These are phyloP conservation scores for Urochloa ruziziensis DNA, from an alignment of 176 grass and related monocot genomes.

Conservation along the genomic window DNA sequence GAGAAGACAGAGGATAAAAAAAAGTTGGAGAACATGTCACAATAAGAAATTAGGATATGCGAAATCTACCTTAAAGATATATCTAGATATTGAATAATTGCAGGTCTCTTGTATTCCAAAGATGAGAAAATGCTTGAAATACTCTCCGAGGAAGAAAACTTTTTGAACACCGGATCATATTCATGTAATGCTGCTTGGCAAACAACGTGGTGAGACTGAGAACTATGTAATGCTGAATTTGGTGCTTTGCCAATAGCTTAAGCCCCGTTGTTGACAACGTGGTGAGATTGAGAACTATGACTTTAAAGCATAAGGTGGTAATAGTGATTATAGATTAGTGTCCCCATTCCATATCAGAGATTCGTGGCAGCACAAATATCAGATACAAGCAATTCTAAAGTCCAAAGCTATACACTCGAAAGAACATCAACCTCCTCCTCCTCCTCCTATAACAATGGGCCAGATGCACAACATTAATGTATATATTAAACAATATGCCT, in stretches of 20 bases:
- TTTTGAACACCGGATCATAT: conserved; percentile 82
- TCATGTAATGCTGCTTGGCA: conserved; percentile 76
- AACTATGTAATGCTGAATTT: background rate
- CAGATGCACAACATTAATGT: background rate
- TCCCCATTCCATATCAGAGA: too few species aligned
- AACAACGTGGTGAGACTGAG: background rate
- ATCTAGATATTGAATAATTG: conserved; percentile 91
- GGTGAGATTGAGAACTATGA: too few species aligned
- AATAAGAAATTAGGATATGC: background rate
- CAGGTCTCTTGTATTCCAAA: conserved; percentile 77
- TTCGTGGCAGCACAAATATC: background rate
- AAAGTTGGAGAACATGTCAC: background rate
- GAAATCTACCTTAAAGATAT: conserved; percentile 89
- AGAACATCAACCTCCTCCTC: background rate
- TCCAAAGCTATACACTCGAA: background rate
- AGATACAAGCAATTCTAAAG: background rate
- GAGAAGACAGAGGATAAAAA: background rate
- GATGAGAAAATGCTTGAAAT: conserved; percentile 62
- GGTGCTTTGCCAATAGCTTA: too few species aligned
- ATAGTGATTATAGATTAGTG: too few species aligned
- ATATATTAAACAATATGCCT: background rate
- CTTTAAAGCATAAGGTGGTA: too few species aligned
- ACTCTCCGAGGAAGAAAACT: conserved; percentile 55
- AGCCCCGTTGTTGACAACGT: too few species aligned
- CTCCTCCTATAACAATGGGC: background rate